Evolutionary conservation across 1,139 yeast genomes (phyloP).

Genomic region (Suhomyces kunorum): DNA sequence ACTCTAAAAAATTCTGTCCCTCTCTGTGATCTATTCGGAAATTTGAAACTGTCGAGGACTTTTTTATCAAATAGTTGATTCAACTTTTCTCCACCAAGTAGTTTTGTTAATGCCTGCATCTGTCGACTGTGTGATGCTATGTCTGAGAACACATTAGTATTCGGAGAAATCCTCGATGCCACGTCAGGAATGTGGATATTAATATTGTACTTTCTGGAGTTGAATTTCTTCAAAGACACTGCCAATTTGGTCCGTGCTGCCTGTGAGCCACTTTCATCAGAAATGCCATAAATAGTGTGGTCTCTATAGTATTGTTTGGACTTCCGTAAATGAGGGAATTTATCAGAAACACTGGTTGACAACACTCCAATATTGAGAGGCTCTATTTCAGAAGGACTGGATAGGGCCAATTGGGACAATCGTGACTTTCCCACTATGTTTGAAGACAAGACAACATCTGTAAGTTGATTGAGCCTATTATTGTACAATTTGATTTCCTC

Average conservation of each 20-base stretch:
- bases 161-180: slow-evolving; percentile 34
- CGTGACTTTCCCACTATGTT: slow-evolving; percentile 29
- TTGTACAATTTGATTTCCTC: slow-evolving; percentile 29
- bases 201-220: slow-evolving; percentile 32
- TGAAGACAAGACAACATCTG: slow-evolving; percentile 37
- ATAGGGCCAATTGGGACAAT: slow-evolving; percentile 23
- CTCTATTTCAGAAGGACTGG: slow-evolving; percentile 22
- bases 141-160: slow-evolving; percentile 23
- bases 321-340: slow-evolving; percentile 32
- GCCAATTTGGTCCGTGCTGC: slow-evolving; percentile 19
- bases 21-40: slow-evolving; percentile 16
- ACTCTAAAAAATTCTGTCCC: slow-evolving; percentile 16
- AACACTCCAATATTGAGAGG: neutral
- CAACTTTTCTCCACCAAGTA: slow-evolving; percentile 13
- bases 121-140: slow-evolving; percentile 16
- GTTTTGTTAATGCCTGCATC: slow-evolving; percentile 14
- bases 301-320: slow-evolving; percentile 28
- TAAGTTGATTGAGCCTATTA: slow-evolving; percentile 20
- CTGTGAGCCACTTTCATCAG: slow-evolving; percentile 10
- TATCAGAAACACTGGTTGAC: slow-evolving; percentile 19
- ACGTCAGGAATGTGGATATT: slow-evolving; percentile 50
- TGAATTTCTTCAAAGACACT: slow-evolving; percentile 37
- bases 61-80: slow-evolving; percentile 17
- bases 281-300: slow-evolving; percentile 34
- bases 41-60: slow-evolving; percentile 16